Evolutionary conservation across 1,284 basidiomycete species (phyloP).

Genomic region (Sporisorium sorghi): DNA sequence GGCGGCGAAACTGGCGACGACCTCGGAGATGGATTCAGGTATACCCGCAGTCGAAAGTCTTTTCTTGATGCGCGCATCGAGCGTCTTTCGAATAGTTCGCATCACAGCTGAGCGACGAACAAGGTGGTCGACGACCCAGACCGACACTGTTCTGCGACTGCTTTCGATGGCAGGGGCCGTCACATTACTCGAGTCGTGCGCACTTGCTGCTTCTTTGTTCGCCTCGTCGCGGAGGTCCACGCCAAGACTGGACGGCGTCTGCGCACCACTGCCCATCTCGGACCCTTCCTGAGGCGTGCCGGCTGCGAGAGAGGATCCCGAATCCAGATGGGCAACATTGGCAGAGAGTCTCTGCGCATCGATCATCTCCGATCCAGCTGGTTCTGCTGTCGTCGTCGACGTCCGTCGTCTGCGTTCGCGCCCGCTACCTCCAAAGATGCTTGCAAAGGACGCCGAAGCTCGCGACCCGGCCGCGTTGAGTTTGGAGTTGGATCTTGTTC

Average conservation of each 20-base stretch:
- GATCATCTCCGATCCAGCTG: slow-evolving; percentile 10
- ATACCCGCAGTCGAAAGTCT: slow-evolving; percentile 2
- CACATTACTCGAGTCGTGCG: slow-evolving; percentile 1
- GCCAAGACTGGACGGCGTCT: slow-evolving; percentile 3
- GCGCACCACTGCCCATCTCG: background rate
- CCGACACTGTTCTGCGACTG: slow-evolving; percentile 13
- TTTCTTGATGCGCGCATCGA: slow-evolving; percentile 18
- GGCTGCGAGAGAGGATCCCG: background rate
- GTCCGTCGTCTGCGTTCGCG: slow-evolving; percentile 22
- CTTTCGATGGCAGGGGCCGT: background rate
- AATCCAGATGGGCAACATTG: background rate
- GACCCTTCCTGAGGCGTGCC: background rate
- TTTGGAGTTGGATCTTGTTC: slow-evolving; percentile 27
- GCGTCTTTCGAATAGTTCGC: slow-evolving; percentile 17
- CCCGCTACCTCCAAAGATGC: slow-evolving; percentile 44
- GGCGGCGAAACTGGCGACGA: slow-evolving; percentile 32
- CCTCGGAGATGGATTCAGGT: slow-evolving; percentile 6
- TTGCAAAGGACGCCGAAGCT: slow-evolving; percentile 47
- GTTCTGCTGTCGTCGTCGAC: background rate
- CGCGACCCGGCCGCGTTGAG: slow-evolving; percentile 17
- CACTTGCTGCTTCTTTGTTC: background rate
- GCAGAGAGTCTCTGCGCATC: slow-evolving; percentile 11
- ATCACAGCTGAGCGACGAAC: slow-evolving; percentile 26
- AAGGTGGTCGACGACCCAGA: slow-evolving; percentile 33
- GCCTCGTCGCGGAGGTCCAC: slow-evolving; percentile 4